Conservation (phyloP, 768 basidiomycete species). For the Tubosaeta sp. region DNA sequence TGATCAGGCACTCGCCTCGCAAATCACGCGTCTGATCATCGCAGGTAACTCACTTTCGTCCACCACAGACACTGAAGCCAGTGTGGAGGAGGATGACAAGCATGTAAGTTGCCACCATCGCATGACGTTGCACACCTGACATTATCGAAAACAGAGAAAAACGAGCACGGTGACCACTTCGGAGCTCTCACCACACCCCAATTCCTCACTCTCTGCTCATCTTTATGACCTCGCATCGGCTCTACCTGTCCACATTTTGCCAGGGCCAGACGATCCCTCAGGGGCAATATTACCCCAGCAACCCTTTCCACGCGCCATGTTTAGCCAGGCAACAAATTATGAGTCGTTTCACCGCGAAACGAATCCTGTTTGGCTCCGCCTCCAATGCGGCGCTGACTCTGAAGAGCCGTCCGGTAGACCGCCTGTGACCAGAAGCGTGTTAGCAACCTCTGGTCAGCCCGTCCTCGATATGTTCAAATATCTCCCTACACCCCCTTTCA, state of each 20-base stretch:
- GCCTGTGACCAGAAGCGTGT: conserved; percentile 48
- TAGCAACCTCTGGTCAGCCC: conserved; percentile 90
- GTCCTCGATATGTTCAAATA: conserved; percentile 96
- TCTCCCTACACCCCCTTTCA: conserved; percentile 63
- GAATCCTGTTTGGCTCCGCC: conserved; percentile 82
- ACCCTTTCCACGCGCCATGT: conserved; percentile 87
- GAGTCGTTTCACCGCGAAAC: conserved; percentile 74
- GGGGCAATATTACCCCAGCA: conserved; percentile 92
- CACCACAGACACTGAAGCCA: conserved; percentile 30
- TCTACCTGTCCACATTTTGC: conserved; percentile 83
- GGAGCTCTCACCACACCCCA: conserved; percentile 73
- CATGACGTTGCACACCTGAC: conserved; percentile 7
- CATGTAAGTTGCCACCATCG: conserved; percentile 39
- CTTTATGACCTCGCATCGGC: conserved; percentile 71
- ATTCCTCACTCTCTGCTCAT: conserved; percentile 59
- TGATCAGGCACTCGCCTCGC: conserved; percentile 61
- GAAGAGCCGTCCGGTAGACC: conserved; percentile 19
- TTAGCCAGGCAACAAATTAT: conserved; percentile 56
- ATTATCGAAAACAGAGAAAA: conserved; percentile 46
- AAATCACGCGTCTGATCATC: conserved; percentile 81
- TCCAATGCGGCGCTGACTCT: conserved; percentile 45
- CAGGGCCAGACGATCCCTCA: conserved; percentile 85
- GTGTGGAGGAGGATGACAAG: conserved; percentile 46
- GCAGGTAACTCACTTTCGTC: conserved; percentile 85
- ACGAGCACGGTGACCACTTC: conserved; percentile 51